Conservation (phyloP, 164 flowering plant species). For the Akebia trifoliata region DNA sequence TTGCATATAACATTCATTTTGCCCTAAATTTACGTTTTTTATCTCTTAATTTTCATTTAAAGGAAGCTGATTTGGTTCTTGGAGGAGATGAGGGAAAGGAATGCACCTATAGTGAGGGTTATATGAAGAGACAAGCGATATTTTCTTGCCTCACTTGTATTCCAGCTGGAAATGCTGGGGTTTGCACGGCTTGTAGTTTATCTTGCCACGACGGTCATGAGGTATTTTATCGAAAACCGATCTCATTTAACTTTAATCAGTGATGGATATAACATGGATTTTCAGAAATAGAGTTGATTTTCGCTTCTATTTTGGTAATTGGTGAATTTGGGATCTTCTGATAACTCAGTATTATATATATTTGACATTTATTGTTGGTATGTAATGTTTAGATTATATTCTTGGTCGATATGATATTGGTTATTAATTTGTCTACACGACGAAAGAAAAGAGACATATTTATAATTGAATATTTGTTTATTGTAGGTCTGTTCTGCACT, state of each 20-base stretch:
- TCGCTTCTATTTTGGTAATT: too few relatives aligned
- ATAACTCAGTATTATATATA: too few relatives aligned
- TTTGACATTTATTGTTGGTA: too few relatives aligned
- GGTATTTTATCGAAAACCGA: slow-evolving; percentile 30
- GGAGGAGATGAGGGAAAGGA: slow-evolving; percentile 98
- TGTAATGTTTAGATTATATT: too few relatives aligned
- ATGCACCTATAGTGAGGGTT: slow-evolving; percentile 81
- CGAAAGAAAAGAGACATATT: too few relatives aligned
- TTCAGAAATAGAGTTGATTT: too few relatives aligned
- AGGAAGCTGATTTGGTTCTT: slow-evolving; percentile 97
- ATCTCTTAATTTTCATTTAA: background rate
- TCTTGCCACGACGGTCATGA: slow-evolving; percentile 97
- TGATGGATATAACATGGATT: background rate
- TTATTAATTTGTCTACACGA: too few relatives aligned
- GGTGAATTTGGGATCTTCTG: too few relatives aligned
- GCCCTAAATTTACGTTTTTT: background rate
- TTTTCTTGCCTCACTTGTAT: slow-evolving; percentile 95
- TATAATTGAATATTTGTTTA: too few relatives aligned
- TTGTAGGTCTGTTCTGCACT: too few relatives aligned
- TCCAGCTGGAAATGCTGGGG: slow-evolving; percentile 91
- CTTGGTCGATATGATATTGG: too few relatives aligned
- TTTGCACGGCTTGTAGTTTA: slow-evolving; percentile 91
- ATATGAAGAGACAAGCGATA: slow-evolving; percentile 94
- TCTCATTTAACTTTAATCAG: background rate
- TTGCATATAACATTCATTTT: background rate